Evolutionary conservation across 2,329 filamentous ascomycete genomes (phyloP).

Genomic region (Colletotrichum sp.): DNA sequence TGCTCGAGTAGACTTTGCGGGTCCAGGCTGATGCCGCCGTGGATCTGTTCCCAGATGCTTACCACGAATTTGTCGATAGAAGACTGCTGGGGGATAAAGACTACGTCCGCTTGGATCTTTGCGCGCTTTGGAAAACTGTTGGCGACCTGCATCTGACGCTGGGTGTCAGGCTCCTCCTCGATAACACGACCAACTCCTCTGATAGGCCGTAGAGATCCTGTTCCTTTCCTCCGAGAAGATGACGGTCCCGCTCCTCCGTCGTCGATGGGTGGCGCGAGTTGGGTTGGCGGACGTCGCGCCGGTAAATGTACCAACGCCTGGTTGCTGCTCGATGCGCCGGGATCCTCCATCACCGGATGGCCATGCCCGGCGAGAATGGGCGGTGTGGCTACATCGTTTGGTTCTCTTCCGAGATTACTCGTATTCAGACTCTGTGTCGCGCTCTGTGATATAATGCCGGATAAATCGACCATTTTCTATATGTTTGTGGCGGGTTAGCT

Average conservation of each 20-base stretch:
- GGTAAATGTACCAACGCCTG: slow-evolving; percentile 3
- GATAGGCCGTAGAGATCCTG: slow-evolving; percentile 5
- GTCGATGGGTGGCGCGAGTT: not conserved
- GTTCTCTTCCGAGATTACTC: not conserved
- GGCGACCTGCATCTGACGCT: slow-evolving; percentile 22
- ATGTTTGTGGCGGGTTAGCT: slow-evolving; percentile 5
- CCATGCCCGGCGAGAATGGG: not conserved
- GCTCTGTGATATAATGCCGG: slow-evolving; percentile 20
- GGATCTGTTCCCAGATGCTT: slow-evolving; percentile 38
- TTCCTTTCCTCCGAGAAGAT: slow-evolving; percentile 10
- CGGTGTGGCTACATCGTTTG: not conserved
- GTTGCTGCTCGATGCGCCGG: not conserved
- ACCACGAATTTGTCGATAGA: slow-evolving; percentile 34
- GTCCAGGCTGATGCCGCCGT: slow-evolving; percentile 31
- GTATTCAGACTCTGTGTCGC: slow-evolving; percentile 1
- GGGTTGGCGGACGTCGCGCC: not conserved
- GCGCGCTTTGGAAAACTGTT: slow-evolving; percentile 25
- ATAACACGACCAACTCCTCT: not conserved
- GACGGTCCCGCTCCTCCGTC: not conserved
- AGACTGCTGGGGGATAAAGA: slow-evolving; percentile 17
- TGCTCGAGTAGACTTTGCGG: slow-evolving; percentile 32
- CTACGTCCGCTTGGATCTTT: slow-evolving; percentile 5
- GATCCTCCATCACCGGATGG: not conserved
- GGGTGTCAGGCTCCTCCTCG: slow-evolving; percentile 16
- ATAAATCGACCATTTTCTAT: slow-evolving; percentile 24